Evolutionary conservation across 768 basidiomycete genomes (phyloP).

Genomic region (Coprinopsis strossmayeri): DNA sequence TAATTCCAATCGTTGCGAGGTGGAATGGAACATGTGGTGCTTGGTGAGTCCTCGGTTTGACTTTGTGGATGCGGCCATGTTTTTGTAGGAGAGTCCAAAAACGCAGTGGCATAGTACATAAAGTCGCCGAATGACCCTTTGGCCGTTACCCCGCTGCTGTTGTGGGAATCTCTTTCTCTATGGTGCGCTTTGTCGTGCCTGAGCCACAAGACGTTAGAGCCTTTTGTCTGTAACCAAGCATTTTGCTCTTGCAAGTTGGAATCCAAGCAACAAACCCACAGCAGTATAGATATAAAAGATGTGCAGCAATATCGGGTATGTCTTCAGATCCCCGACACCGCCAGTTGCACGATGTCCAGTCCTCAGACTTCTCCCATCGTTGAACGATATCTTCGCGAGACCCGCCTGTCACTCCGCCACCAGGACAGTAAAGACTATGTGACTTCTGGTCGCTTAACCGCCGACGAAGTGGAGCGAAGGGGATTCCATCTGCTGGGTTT

Average conservation of each 20-base stretch:
- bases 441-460: background rate
- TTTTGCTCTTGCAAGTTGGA: background rate
- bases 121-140: background rate
- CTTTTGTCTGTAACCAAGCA: too few species aligned
- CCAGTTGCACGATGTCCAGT: background rate
- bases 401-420: background rate
- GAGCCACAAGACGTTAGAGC: background rate
- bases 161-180: background rate
- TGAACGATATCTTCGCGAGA: background rate
- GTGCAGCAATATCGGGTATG: too few species aligned
- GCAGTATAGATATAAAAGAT: background rate
- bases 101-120: background rate
- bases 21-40: too few species aligned
- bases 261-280: too few species aligned
- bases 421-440: background rate
- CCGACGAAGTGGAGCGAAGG: background rate
- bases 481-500: background rate
- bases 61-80: too few species aligned
- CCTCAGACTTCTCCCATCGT: background rate
- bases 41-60: too few species aligned
- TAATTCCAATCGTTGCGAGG: background rate
- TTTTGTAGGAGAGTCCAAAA: too few species aligned
- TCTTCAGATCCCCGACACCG: background rate
- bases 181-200: background rate
- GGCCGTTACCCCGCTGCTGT: background rate